Conservation (phyloP, 192 early-diverging fungal species). For the Backusella macrospora region DNA sequence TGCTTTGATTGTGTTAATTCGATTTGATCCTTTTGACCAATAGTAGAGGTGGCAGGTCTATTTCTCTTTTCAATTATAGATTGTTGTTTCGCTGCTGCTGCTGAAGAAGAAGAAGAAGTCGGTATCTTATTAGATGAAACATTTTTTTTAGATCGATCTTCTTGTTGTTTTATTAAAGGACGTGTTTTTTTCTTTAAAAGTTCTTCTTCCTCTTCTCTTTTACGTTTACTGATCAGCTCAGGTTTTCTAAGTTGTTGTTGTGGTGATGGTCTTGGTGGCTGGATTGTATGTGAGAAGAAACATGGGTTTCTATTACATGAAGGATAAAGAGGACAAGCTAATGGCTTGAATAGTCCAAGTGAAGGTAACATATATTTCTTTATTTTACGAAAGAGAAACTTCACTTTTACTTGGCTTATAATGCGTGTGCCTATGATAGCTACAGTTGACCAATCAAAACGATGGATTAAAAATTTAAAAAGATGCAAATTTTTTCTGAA, state of each 20-base stretch:
- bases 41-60: slow-evolving; percentile 8
- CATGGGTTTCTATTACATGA: slow-evolving; percentile 41
- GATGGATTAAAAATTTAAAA: too few relatives aligned
- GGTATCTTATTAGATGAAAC: background rate
- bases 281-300: slow-evolving; percentile 39
- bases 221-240: background rate
- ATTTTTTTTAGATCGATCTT: slow-evolving; percentile 3
- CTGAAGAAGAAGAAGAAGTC: background rate
- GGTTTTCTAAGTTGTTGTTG: background rate
- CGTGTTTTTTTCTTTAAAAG: background rate
- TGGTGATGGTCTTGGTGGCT: background rate
- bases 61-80: background rate
- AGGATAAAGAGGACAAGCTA: slow-evolving; percentile 44
- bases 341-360: slow-evolving; percentile 36
- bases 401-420: too few relatives aligned
- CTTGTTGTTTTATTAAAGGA: background rate
- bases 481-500: too few relatives aligned
- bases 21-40: slow-evolving; percentile 15
- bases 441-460: too few relatives aligned
- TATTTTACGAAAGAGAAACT: too few relatives aligned
- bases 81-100: background rate
- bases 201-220: slow-evolving; percentile 6
- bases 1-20: background rate
- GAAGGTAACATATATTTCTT: slow-evolving; percentile 49
- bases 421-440: too few relatives aligned